These are phyloP conservation scores for Penicillium sp. DNA, from an alignment of 2,329 filamentous ascomycete species.

Conservation along the genomic window DNA sequence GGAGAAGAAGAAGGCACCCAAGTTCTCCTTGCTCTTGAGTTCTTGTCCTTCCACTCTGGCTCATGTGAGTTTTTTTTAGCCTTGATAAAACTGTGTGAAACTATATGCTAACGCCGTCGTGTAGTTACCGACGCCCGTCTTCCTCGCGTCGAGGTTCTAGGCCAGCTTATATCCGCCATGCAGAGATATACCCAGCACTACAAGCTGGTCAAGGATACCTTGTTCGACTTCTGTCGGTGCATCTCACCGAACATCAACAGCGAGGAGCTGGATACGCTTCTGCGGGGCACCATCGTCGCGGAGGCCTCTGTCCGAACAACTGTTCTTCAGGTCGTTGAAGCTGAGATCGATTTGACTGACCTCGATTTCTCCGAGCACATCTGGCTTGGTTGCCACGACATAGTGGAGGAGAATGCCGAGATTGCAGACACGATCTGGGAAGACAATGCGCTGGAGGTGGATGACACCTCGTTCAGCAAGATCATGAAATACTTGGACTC, in stretches of 20 bases:
- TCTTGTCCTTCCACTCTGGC: slow-evolving; percentile 83
- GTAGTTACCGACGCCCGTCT: slow-evolving; percentile 65
- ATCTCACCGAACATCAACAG: slow-evolving; percentile 75
- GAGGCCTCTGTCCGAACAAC: slow-evolving; percentile 78
- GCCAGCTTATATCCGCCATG: slow-evolving; percentile 75
- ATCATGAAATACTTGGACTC: slow-evolving; percentile 78
- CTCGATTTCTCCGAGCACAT: slow-evolving; percentile 83
- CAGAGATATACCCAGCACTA: slow-evolving; percentile 89
- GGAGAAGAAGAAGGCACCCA: slow-evolving; percentile 84
- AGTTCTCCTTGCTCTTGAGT: slow-evolving; percentile 81
- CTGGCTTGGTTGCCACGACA: slow-evolving; percentile 90
- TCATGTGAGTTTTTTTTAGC: slow-evolving; percentile 52
- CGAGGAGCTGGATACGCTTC: slow-evolving; percentile 71
- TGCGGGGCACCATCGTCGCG: slow-evolving; percentile 73
- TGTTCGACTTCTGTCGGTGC: slow-evolving; percentile 80
- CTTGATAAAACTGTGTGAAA: neutral
- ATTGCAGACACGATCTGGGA: slow-evolving; percentile 90
- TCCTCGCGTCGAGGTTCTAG: slow-evolving; percentile 71
- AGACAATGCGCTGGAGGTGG: slow-evolving; percentile 76
- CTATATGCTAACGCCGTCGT: neutral
- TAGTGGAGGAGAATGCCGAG: slow-evolving; percentile 80
- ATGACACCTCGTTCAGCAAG: slow-evolving; percentile 61
- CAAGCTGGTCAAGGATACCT: slow-evolving; percentile 88
- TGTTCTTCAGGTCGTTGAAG: slow-evolving; percentile 82
- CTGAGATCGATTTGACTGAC: slow-evolving; percentile 88